Conservation (phyloP, 2,329 filamentous ascomycete species). For the Aspergillus udagawae region DNA sequence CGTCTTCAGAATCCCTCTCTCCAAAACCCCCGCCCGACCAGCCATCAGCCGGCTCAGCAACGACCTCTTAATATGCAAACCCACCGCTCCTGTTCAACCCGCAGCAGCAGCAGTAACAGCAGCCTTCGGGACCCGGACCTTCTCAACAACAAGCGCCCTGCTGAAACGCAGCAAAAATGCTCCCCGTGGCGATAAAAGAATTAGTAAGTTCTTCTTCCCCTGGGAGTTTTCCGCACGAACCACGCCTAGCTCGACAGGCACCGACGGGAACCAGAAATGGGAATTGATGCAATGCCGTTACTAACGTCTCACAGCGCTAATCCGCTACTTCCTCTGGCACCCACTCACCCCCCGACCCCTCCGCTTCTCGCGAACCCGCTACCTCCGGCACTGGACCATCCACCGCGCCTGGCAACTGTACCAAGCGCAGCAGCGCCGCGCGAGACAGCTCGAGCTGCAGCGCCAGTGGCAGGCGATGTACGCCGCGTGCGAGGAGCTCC, state of each 20-base stretch:
- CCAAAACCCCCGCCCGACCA: conserved; percentile 26
- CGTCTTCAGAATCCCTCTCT: conserved; percentile 42
- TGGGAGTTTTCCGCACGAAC: background rate
- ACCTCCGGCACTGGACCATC: conserved; percentile 97
- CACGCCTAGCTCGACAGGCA: too few relatives aligned
- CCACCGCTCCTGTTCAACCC: conserved; percentile 20
- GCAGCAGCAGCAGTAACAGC: conserved; percentile 9
- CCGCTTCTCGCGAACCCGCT: conserved; percentile 80
- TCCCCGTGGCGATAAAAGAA: conserved; percentile 35
- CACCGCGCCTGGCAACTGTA: conserved; percentile 91
- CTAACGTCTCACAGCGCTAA: conserved; percentile 47
- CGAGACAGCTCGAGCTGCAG: conserved; percentile 67
- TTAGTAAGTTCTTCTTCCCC: conserved; percentile 37
- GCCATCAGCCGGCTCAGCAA: conserved; percentile 12
- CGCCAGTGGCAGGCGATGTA: conserved; percentile 79
- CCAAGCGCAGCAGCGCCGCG: conserved; percentile 63
- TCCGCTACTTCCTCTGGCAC: conserved; percentile 68
- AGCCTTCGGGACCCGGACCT: conserved; percentile 18
- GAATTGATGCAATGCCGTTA: background rate
- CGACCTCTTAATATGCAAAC: conserved; percentile 12
- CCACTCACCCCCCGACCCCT: conserved; percentile 70
- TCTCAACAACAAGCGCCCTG: conserved; percentile 38
- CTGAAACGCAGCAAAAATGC: conserved; percentile 37
- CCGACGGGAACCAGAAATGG: conserved; percentile 9
- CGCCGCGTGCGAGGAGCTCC: conserved; percentile 78